Conservation (phyloP, 2,329 filamentous ascomycete species). For the Trichoderma guizhouense region DNA sequence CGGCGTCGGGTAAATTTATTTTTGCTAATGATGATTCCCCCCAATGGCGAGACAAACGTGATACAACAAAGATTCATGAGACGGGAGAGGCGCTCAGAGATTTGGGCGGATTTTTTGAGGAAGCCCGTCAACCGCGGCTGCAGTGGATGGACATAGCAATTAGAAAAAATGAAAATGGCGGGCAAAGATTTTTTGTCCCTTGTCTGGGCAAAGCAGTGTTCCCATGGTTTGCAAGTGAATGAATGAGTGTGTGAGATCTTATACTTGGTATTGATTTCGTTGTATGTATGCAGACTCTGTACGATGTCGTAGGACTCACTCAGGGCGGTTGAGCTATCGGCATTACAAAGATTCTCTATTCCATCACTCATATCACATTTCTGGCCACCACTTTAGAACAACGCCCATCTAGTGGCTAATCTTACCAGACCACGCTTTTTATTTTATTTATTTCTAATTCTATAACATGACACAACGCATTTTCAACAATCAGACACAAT, state of each 20-base stretch:
- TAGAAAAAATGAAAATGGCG: slow-evolving; percentile 7
- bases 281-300: not conserved
- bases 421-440: not conserved
- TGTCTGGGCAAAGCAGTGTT: not conserved
- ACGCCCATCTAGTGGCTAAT: not conserved
- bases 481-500: not conserved
- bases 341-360: not conserved
- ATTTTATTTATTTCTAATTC: not conserved
- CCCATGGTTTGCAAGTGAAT: not conserved
- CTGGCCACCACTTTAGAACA: not conserved
- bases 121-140: slow-evolving; percentile 45
- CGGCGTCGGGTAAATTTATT: slow-evolving; percentile 33
- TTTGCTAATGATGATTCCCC: slow-evolving; percentile 38
- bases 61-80: slow-evolving; percentile 2
- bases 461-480: not conserved
- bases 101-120: not conserved
- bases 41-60: slow-evolving; percentile 27
- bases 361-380: not conserved
- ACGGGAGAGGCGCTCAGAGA: not conserved
- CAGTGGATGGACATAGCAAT: slow-evolving; percentile 23
- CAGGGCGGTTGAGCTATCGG: too few species aligned
- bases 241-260: not conserved
- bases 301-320: not conserved
- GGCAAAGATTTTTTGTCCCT: slow-evolving; percentile 9
- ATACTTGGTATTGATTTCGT: not conserved